These are phyloP conservation scores for Hypomontagnella submonticulosa DNA, from an alignment of 495 filamentous ascomycete species.

Conservation along the genomic window DNA sequence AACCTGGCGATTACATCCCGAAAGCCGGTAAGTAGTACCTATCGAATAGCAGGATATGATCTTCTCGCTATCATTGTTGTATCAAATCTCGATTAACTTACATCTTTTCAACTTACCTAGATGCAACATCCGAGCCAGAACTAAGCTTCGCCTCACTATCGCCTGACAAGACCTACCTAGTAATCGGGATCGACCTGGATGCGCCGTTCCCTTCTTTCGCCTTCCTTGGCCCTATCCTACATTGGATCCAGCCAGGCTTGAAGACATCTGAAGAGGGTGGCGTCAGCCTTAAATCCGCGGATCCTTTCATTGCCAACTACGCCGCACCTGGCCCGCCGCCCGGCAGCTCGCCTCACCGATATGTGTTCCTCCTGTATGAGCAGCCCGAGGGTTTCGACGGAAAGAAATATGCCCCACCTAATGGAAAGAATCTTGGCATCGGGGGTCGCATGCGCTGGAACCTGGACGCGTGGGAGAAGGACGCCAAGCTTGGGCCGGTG, in stretches of 20 bases:
- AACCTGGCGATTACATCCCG: constrained; percentile 25
- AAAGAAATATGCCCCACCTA: constrained; percentile 55
- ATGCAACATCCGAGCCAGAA: constrained; percentile 25
- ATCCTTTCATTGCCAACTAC: constrained; percentile 56
- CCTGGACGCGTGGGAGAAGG: constrained; percentile 60
- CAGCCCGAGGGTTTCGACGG: constrained; percentile 63
- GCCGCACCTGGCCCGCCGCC: constrained; percentile 64
- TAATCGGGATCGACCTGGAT: constrained; percentile 62
- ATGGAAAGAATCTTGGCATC: constrained; percentile 50
- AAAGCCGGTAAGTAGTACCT: constrained; percentile 20
- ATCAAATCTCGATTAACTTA: constrained; percentile 7
- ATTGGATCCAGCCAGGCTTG: constrained; percentile 63
- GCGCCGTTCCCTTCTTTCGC: constrained; percentile 63
- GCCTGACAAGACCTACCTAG: constrained; percentile 53
- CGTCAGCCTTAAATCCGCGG: constrained; percentile 13
- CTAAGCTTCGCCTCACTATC: constrained; percentile 29
- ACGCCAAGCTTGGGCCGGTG: constrained; percentile 57
- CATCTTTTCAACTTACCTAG: constrained; percentile 2
- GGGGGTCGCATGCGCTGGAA: constrained; percentile 61
- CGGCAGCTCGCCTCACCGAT: constrained; percentile 64
- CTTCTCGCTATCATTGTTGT: background rate
- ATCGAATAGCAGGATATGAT: background rate
- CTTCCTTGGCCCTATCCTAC: constrained; percentile 61
- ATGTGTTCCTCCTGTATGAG: constrained; percentile 67
- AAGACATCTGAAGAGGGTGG: constrained; percentile 38